Base-by-base conservation (phyloP, 352 stramenopile species). In the Phytophthora pinifolia region DNA sequence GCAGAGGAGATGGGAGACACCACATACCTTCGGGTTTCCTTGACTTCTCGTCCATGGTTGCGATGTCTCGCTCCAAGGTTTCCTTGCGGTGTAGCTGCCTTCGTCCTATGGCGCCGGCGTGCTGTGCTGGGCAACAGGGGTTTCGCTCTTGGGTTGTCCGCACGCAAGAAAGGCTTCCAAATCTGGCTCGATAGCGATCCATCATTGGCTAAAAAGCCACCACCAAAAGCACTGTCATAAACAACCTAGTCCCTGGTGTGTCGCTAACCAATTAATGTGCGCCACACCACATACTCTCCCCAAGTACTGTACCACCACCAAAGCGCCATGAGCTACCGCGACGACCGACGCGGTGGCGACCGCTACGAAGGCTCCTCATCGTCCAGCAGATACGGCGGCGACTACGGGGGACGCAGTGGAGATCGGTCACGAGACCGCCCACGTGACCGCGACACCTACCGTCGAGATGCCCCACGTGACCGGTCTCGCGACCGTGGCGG, bases 31-130 rank as follows among this genome's bases (percentile, higher is more conserved):
- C 84, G 46, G 84, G 84, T 74, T 90, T 89, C 62, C 82, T 82
- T 35, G 84, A 90, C 60, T 94, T 94, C 56, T 92, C 82, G 48
- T 94, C 84, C 83, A 90, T 92, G 25, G 35, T 76, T 48, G 32
- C 53, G 27, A 64, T 52, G 44, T 63, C 58, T 65, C 51, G 32
- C 31, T 57, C 45, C 43, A 54, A 13, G 10, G 59, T 72, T 43
- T 72, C 32, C 44, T 67, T 59, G 50, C 56, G 54, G 31, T 62
- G 49, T 30, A 57, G 46, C 36, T 55, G 27, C 18, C 50, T 68
- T 55, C 54, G 39, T 54, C 46, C 45, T 56, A 59, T 60, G 54
- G 58, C 51, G 53, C 34, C 56, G 37, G 10, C 27, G 7, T 12
- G 30, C 38, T 44, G 53, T 46, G 14, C 45, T 13, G 14, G 30